A percentile compares a stretch with the other conserved stretches of the same genome.
Conservation (phyloP, 2,329 filamentous ascomycete species). For the Neofusicoccum ribis region DNA sequence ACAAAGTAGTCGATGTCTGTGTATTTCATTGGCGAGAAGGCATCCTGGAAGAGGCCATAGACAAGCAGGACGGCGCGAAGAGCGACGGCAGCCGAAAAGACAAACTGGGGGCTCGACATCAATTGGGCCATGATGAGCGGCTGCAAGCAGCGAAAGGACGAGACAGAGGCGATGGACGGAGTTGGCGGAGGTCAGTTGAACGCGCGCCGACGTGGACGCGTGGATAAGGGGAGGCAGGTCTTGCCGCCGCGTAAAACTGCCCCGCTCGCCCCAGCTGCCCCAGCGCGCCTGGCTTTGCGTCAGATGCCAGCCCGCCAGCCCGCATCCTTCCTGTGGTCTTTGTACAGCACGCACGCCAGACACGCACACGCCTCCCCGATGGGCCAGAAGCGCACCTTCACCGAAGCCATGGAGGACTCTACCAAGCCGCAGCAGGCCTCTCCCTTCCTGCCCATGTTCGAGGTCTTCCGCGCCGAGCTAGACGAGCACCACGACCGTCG, state of each 20-base stretch:
- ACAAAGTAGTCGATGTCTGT: conserved; percentile 99
- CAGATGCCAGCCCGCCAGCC: conserved; percentile 1
- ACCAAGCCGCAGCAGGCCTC: conserved; percentile 37
- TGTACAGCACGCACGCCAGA: not conserved
- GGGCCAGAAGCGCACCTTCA: conserved; percentile 37
- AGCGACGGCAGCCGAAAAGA: conserved; percentile 51
- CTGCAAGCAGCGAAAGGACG: not conserved
- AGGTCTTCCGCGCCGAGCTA: conserved; percentile 79
- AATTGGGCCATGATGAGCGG: conserved; percentile 28
- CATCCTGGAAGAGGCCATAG: conserved; percentile 92
- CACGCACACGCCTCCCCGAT: conserved; percentile 21
- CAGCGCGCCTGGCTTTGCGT: conserved; percentile 5
- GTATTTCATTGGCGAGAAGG: conserved; percentile 89
- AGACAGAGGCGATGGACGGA: not conserved
- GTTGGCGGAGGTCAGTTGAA: not conserved
- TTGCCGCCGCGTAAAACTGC: conserved; percentile 16
- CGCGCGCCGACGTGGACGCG: not conserved
- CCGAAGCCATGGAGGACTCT: conserved; percentile 35
- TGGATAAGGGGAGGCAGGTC: conserved; percentile 1
- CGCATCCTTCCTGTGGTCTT: not conserved
- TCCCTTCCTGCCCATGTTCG: conserved; percentile 71
- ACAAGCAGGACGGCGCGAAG: conserved; percentile 74
- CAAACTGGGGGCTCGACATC: conserved; percentile 35
- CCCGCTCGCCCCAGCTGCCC: not conserved
- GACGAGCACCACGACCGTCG: conserved; percentile 93